Base-by-base conservation (phyloP, 305 asterid genomes). In the Ruellia speciosa region DNA sequence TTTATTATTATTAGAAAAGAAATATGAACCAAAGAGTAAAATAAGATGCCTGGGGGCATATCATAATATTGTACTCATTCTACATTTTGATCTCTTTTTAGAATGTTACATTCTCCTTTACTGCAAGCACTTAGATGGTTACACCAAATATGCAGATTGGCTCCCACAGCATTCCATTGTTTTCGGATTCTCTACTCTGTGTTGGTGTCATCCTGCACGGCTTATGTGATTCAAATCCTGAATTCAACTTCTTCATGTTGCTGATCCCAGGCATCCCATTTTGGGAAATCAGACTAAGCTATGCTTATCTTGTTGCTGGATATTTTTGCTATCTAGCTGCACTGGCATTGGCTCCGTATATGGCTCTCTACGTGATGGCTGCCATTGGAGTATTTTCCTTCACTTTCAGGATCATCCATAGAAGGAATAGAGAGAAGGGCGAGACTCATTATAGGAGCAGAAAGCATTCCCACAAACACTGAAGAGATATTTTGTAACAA, bases 131-230 rank as follows among this genome's bases (percentile, higher is more conserved):
- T 65, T 17, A 63, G 45, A 33, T 17, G 5, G 52, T 3, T 33
- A 70, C 49, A 70, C 37, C 49, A n/a, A 63, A 31, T 39, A 57
- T 80, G 85, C 96, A 92, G 97, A 72, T 68, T 52, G 87, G 87
- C 2, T 60, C 55, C 33, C 82, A 78, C 46, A 86, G 72, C 72
- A 77, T 76, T 67, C 97, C 97, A 0, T 77, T 87, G 83, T 70
- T 84, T 61, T 79, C 77, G 86, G 97, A 92, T 70, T 88, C 89
- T 18, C 49, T 75, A 28, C 87, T 92, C 31, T 79, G 94, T 72
- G 59, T 66, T 28, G 97, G 97, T 55, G 83, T 88, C 50, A 63
- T 88, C 78, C 80, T 92, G 63, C 96, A 92, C 49, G 99, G 97
- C 28, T 56, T 79, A 52, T 84, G 90, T 34, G 85, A 86, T 69